A percentile compares a stretch with the other conserved stretches of the same genome.
phyloP scores from a whole-genome alignment of 1,139 yeast genomes.

The Taphrina confusa region DNA sequence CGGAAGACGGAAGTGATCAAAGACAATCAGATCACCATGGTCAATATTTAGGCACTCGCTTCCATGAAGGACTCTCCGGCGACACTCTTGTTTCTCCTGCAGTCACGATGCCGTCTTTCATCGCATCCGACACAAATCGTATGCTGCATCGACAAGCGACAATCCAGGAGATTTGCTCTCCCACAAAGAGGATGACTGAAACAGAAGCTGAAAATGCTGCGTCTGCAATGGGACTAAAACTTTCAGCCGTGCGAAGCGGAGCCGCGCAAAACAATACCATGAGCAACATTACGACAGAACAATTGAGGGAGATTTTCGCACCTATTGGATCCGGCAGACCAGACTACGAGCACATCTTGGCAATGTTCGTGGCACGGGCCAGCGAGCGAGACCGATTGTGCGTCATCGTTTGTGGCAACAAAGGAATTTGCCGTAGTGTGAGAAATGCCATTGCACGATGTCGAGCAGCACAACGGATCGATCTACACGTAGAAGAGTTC shows the following conservation, averaged over 20 bases:
- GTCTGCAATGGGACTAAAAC: not conserved
- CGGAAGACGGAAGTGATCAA: not conserved
- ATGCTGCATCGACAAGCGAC: not conserved
- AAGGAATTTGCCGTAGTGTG: constrained; percentile 1
- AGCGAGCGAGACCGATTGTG: not conserved
- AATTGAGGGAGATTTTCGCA: not conserved
- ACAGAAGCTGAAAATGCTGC: not conserved
- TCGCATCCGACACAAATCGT: not conserved
- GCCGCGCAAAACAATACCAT: not conserved
- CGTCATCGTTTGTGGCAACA: constrained; percentile 1
- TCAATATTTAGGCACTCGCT: not conserved
- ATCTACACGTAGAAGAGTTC: not conserved
- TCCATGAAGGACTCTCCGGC: not conserved
- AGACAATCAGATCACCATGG: too few relatives aligned
- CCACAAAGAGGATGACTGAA: not conserved
- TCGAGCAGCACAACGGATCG: not conserved
- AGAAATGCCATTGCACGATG: constrained; percentile 1
- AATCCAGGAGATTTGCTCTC: not conserved
- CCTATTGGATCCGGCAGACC: constrained; percentile 3
- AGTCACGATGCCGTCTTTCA: not conserved
- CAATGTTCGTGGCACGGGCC: constrained; percentile 1
- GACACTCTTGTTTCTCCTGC: not conserved
- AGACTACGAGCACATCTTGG: not conserved
- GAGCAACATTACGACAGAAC: not conserved
- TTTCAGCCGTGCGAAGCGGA: not conserved